Conservation (phyloP, 2,329 filamentous ascomycete genomes). For the Cadophora gregata region DNA sequence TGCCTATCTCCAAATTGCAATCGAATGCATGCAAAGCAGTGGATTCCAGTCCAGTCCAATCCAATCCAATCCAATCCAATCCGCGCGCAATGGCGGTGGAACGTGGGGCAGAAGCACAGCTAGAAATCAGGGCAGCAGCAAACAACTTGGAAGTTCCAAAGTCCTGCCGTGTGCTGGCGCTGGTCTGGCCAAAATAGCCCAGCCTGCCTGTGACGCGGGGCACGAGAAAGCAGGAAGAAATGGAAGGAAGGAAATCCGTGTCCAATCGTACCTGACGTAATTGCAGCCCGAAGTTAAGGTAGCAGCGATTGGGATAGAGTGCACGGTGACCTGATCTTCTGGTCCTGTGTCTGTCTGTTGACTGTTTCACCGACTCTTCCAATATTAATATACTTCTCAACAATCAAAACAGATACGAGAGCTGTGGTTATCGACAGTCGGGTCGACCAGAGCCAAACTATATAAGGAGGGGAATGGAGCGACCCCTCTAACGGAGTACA, state of each 20-base stretch:
- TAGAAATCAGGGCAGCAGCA: conserved; percentile 6
- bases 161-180: not conserved
- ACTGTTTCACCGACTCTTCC: conserved; percentile 9
- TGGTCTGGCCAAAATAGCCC: conserved; percentile 8
- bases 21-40: not conserved
- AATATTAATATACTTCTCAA: not conserved
- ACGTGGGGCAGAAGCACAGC: conserved; percentile 17
- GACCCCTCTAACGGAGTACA: conserved; percentile 7
- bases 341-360: not conserved
- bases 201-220: conserved; percentile 9
- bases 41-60: not conserved
- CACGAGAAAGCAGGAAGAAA: not conserved
- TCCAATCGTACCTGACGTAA: conserved; percentile 21
- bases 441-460: not conserved
- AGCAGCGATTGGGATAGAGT: no score
- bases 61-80: not conserved
- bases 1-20: not conserved
- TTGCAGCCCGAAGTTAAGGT: not conserved
- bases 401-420: not conserved
- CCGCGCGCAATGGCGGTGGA: conserved; percentile 6
- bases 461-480: not conserved
- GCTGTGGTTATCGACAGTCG: not conserved
- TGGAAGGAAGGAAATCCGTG: not conserved
- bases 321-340: not conserved
- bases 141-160: not conserved